Percentiles rank a stretch among this genome's conserved stretches.
Evolutionary conservation across 2,329 filamentous ascomycete genomes (phyloP).

Genomic region (Paecilomyces formosus): DNA sequence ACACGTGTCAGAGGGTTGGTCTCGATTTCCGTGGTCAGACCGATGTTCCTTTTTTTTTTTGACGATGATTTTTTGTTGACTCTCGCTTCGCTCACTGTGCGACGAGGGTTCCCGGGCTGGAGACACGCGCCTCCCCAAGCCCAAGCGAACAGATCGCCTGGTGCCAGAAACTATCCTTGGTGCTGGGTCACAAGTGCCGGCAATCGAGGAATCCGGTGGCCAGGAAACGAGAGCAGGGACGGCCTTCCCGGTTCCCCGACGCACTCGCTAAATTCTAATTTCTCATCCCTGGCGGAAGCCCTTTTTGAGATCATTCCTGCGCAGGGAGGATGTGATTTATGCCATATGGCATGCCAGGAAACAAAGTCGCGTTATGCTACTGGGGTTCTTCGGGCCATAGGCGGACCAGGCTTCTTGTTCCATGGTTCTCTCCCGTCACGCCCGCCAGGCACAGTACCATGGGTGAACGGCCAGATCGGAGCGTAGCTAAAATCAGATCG

Average conservation of each 20-base stretch:
- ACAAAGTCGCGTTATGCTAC: background rate
- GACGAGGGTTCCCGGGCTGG: background rate
- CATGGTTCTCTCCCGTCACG: constrained; percentile 12
- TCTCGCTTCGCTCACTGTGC: background rate
- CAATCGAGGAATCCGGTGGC: background rate
- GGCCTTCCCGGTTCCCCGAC: background rate
- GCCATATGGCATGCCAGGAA: background rate
- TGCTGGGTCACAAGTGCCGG: background rate
- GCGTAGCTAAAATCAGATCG: background rate
- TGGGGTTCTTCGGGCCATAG: background rate
- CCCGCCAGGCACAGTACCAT: background rate
- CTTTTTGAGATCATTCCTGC: background rate
- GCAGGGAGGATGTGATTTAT: background rate
- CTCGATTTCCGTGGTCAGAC: background rate
- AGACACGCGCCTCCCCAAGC: background rate
- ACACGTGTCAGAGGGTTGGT: background rate
- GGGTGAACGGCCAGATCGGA: background rate
- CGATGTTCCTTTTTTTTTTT: background rate
- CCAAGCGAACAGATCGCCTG: background rate
- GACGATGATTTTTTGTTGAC: background rate
- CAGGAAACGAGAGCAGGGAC: background rate
- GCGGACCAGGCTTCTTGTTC: constrained; percentile 5
- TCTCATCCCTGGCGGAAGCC: background rate
- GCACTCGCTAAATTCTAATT: background rate
- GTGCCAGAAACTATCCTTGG: background rate